A percentile compares a stretch with the other conserved stretches of the same genome.
Conservation (phyloP, 495 filamentous ascomycete genomes). For the Hypoxylon crocopeplum region DNA sequence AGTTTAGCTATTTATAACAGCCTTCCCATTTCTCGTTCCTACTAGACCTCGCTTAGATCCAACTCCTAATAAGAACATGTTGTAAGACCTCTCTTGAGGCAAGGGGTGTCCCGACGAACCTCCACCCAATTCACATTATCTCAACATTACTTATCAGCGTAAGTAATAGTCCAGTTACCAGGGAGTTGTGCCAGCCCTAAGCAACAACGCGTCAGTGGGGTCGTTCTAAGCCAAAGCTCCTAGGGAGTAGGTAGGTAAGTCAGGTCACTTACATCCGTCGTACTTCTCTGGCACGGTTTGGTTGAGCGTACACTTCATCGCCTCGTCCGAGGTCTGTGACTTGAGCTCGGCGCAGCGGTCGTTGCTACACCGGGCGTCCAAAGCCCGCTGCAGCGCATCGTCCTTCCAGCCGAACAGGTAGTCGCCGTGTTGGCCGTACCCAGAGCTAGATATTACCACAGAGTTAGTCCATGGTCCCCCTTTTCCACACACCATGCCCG, state of each 20-base stretch:
- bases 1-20: no score
- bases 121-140: no score
- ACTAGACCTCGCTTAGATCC: no score
- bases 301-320: conserved; percentile 48
- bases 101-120: no score
- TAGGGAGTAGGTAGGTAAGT: background rate
- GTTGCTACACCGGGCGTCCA: conserved; percentile 50
- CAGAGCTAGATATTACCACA: conserved; percentile 33
- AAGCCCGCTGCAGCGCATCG: conserved; percentile 50
- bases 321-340: conserved; percentile 44
- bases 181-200: conserved; percentile 35
- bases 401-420: conserved; percentile 58
- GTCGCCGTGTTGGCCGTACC: conserved; percentile 55
- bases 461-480: background rate
- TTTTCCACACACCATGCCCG: background rate
- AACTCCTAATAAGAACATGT: no score
- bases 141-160: background rate
- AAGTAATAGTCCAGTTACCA: conserved; percentile 35
- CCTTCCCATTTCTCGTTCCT: no score
- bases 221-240: background rate
- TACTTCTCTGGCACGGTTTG: conserved; percentile 48
- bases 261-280: conserved; percentile 53
- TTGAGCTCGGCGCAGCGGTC: conserved; percentile 45
- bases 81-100: no score
- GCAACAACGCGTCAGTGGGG: conserved; percentile 1